phyloP scores from a whole-genome alignment of 495 filamentous ascomycete genomes.

The Aspergillus biplanus region DNA sequence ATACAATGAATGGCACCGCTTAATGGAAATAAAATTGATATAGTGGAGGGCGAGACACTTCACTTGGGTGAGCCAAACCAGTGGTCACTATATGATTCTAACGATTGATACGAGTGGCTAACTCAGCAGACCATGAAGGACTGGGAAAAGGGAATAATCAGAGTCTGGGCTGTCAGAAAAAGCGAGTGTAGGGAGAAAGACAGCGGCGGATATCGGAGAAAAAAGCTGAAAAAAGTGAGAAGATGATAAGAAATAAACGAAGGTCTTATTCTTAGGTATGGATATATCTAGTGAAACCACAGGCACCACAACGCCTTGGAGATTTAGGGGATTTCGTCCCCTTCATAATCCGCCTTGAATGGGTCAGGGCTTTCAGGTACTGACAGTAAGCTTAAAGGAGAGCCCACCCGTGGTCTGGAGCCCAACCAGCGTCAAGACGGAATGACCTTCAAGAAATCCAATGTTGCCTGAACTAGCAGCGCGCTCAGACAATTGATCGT shows the following conservation, averaged over 20 bases:
- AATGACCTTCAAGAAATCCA: conserved; percentile 9
- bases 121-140: conserved; percentile 8
- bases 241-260: conserved; percentile 8
- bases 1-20: neutral
- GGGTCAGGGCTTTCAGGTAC: conserved; percentile 1
- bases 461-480: conserved; percentile 18
- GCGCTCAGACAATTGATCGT: conserved; percentile 20
- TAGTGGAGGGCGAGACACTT: neutral
- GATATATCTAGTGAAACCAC: conserved; percentile 10
- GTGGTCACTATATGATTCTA: neutral
- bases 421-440: conserved; percentile 10
- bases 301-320: neutral
- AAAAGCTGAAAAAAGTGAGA: neutral
- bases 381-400: conserved; percentile 10
- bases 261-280: neutral
- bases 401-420: conserved; percentile 7
- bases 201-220: conserved; percentile 3
- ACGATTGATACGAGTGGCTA: conserved; percentile 10
- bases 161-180: neutral
- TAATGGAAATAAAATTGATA: neutral
- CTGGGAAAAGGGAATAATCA: neutral
- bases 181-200: conserved; percentile 10
- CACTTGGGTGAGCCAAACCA: neutral
- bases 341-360: neutral
- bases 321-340: conserved; percentile 11